Evolutionary conservation across 1,139 yeast genomes (phyloP).

Genomic region (Taiozyma sp.): DNA sequence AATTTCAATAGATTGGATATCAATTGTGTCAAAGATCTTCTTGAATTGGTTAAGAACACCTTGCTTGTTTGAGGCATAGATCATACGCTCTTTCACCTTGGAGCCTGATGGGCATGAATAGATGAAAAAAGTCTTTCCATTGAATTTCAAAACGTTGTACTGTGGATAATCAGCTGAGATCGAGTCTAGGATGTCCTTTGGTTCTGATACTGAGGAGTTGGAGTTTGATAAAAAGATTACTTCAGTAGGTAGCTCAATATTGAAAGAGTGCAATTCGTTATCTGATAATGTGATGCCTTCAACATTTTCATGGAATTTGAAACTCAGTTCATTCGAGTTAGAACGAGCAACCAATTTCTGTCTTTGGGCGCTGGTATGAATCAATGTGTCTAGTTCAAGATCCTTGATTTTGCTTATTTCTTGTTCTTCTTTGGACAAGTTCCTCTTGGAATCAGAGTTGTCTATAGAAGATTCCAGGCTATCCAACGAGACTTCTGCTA

Average conservation of each 20-base stretch:
- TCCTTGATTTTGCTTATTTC: conserved; percentile 31
- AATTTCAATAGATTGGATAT: conserved; percentile 49
- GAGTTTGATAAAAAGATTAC: conserved; percentile 28
- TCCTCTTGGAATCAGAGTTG: conserved; percentile 5
- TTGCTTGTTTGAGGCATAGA: conserved; percentile 80
- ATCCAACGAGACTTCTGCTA: conserved; percentile 51
- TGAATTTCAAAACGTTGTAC: conserved; percentile 52
- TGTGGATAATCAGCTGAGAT: conserved; percentile 44
- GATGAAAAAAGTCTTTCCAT: conserved; percentile 42
- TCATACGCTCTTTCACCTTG: conserved; percentile 86
- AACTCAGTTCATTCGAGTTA: conserved; percentile 18
- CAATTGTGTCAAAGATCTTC: conserved; percentile 25
- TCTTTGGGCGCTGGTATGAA: conserved; percentile 16
- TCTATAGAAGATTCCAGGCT: conserved; percentile 36
- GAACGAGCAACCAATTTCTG: conserved; percentile 20
- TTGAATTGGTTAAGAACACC: conserved; percentile 55
- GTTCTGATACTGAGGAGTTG: conserved; percentile 10
- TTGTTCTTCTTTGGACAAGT: conserved; percentile 17
- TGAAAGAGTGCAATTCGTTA: conserved; percentile 29
- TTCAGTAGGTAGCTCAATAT: conserved; percentile 33
- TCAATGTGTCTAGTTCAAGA: conserved; percentile 26
- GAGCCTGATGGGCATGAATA: conserved; percentile 91
- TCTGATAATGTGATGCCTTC: conserved; percentile 12
- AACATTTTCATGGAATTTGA: conserved; percentile 21
- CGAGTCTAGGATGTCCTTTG: conserved; percentile 24